Evolutionary conservation across 192 early-diverging fungal species (phyloP).

Genomic region (Radiomyces spectabilis): DNA sequence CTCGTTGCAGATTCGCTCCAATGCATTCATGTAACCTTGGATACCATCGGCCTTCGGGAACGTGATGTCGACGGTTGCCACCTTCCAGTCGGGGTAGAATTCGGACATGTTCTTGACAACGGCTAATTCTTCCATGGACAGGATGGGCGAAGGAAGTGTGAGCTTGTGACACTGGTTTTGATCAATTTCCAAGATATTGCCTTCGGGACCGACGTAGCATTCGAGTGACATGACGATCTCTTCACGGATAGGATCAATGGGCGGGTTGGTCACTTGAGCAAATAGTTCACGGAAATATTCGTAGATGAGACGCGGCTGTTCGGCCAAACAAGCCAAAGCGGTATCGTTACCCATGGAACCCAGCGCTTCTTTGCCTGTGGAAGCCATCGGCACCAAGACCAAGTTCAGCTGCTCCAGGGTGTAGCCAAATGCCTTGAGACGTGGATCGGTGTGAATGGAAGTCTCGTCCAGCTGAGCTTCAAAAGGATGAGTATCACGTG

Average conservation of each 20-base stretch:
- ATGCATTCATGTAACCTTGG: slow-evolving; percentile 64
- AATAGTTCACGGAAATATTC: slow-evolving; percentile 98
- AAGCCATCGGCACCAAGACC: slow-evolving; percentile 80
- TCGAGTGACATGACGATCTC: slow-evolving; percentile 95
- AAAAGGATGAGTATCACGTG: slow-evolving; percentile 17
- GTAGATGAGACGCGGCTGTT: slow-evolving; percentile 82
- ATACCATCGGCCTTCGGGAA: slow-evolving; percentile 69
- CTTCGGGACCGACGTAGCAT: slow-evolving; percentile 91
- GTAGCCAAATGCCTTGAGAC: slow-evolving; percentile 81
- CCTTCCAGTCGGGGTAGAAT: slow-evolving; percentile 68
- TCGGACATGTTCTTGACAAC: slow-evolving; percentile 66
- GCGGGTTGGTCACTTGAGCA: slow-evolving; percentile 97
- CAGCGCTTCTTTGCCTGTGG: slow-evolving; percentile 89
- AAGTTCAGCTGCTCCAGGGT: slow-evolving; percentile 90
- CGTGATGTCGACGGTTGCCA: slow-evolving; percentile 81
- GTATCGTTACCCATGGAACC: slow-evolving; percentile 99
- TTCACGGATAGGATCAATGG: slow-evolving; percentile 98
- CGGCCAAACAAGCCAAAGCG: slow-evolving; percentile 87
- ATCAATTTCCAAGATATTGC: slow-evolving; percentile 86
- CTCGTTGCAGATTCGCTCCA: slow-evolving; percentile 87
- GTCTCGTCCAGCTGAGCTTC: slow-evolving; percentile 45
- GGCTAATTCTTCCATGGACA: slow-evolving; percentile 76
- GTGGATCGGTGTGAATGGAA: slow-evolving; percentile 64
- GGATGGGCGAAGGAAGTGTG: slow-evolving; percentile 77
- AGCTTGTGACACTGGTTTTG: slow-evolving; percentile 73